A percentile compares a stretch with the other conserved stretches of the same genome.
Conservation (phyloP, 495 filamentous ascomycete genomes). For the Oidiodendron maius region DNA sequence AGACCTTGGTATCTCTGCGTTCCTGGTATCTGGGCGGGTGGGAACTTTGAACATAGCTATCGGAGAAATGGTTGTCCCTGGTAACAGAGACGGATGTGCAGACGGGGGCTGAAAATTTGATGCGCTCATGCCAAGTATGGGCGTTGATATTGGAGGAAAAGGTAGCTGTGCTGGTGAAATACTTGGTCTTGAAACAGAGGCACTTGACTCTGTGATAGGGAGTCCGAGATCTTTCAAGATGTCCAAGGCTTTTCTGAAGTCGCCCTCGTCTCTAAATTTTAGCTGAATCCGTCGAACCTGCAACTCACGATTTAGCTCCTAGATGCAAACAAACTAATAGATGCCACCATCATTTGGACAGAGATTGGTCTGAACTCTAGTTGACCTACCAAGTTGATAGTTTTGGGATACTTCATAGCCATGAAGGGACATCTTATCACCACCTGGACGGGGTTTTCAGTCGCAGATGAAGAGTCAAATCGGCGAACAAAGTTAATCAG, state of each 20-base stretch:
- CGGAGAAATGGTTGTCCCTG: slow-evolving; percentile 1
- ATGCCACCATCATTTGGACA: neutral
- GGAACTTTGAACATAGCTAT: slow-evolving; percentile 17
- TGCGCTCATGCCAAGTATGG: neutral
- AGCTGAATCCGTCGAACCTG: slow-evolving; percentile 42
- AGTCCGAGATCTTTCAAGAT: slow-evolving; percentile 28
- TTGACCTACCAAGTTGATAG: slow-evolving; percentile 16
- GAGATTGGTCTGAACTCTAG: neutral
- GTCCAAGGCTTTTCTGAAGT: slow-evolving; percentile 27
- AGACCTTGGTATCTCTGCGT: slow-evolving; percentile 2
- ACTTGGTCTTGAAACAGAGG: neutral
- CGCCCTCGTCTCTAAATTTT: slow-evolving; percentile 29
- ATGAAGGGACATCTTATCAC: slow-evolving; percentile 25
- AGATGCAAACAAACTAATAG: too few species aligned
- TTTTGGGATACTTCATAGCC: slow-evolving; percentile 27
- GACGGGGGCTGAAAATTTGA: neutral
- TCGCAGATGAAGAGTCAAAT: slow-evolving; percentile 14
- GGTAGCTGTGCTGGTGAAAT: slow-evolving; percentile 1
- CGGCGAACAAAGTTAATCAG: slow-evolving; percentile 7
- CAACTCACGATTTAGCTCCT: too few species aligned
- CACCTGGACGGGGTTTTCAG: slow-evolving; percentile 21
- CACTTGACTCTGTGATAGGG: slow-evolving; percentile 14
- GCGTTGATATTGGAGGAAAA: neutral
- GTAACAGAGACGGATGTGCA: neutral
- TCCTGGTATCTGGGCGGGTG: neutral